These are phyloP conservation scores for Amanita rubescens DNA, from an alignment of 768 basidiomycete species.

Conservation along the genomic window DNA sequence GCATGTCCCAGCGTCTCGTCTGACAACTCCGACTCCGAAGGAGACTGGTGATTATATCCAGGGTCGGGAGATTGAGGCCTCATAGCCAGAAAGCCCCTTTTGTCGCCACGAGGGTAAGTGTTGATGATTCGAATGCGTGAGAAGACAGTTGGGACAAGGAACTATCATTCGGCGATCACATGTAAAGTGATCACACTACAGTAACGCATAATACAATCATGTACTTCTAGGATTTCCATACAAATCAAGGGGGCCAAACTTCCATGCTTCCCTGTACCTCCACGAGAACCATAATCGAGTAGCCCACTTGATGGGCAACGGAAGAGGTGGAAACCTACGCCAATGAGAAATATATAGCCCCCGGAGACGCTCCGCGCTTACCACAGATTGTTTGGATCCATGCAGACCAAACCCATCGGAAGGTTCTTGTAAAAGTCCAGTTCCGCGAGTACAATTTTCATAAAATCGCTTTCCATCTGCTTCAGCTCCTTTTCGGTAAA, in stretches of 20 bases:
- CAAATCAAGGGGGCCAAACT: constrained; percentile 22
- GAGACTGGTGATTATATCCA: background rate
- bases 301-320: constrained; percentile 16
- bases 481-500: constrained; percentile 20
- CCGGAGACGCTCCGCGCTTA: constrained; percentile 9
- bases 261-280: constrained; percentile 22
- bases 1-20: background rate
- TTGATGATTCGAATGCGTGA: too few species aligned
- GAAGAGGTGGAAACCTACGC: constrained; percentile 22
- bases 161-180: too few species aligned
- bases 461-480: constrained; percentile 14
- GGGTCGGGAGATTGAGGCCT: background rate
- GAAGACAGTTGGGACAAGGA: too few species aligned
- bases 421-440: constrained; percentile 17
- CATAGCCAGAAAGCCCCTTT: background rate
- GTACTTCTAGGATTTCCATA: constrained; percentile 13
- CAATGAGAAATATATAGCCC: background rate
- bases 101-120: background rate
- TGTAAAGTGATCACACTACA: too few species aligned
- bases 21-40: background rate
- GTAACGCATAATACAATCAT: too few species aligned
- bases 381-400: constrained; percentile 18
- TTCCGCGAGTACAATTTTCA: constrained; percentile 14
- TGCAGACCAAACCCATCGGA: constrained; percentile 17
- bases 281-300: constrained; percentile 18